These are phyloP conservation scores for Curvularia spicifera DNA, from an alignment of 2,329 filamentous ascomycete genomes.

Conservation along the genomic window DNA sequence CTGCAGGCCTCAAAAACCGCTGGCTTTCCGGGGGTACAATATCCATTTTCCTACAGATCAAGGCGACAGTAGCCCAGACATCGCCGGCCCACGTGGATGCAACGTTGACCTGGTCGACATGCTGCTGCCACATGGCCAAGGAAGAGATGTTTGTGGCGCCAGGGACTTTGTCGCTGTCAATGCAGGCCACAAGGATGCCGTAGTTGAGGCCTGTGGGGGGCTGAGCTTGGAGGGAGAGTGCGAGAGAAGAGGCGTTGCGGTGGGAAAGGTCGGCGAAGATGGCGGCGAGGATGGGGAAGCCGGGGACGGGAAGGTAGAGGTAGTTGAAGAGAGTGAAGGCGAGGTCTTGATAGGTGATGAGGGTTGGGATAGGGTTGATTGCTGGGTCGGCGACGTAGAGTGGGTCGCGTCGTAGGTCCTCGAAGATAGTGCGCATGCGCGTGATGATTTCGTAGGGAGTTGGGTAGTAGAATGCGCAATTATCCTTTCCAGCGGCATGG, in stretches of 20 bases:
- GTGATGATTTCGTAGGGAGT: neutral
- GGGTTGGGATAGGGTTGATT: neutral
- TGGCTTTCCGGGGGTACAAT: neutral
- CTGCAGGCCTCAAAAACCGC: neutral
- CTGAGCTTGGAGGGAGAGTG: neutral
- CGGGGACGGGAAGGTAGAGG: neutral
- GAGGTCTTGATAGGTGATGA: neutral
- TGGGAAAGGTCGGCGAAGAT: neutral
- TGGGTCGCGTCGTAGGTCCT: neutral
- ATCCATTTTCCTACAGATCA: neutral
- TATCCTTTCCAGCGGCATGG: neutral
- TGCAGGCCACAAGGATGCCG: neutral
- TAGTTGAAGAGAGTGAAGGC: neutral
- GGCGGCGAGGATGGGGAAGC: neutral
- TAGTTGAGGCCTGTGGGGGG: neutral
- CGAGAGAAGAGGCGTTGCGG: neutral
- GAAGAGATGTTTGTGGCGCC: neutral
- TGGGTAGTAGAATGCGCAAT: neutral
- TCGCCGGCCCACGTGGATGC: neutral
- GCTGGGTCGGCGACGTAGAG: neutral
- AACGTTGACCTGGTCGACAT: neutral
- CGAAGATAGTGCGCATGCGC: neutral
- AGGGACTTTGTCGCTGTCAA: neutral
- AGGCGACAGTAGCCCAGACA: neutral
- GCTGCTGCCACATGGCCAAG: neutral